Conservation (phyloP, 2,329 filamentous ascomycete species). For the Penicillium sp. region DNA sequence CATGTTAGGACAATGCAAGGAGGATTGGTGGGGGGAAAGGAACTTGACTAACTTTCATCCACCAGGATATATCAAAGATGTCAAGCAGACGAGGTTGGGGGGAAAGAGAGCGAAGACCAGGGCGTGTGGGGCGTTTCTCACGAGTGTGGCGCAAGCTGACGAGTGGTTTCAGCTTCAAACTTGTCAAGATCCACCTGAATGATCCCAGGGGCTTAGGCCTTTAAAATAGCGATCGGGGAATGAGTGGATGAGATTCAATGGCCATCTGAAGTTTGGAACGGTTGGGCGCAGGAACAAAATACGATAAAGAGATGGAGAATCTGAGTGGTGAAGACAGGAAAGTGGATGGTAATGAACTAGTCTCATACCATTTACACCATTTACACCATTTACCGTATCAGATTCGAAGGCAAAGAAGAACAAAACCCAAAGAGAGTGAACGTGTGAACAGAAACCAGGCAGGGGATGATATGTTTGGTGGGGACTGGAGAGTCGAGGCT, state of each 20-base stretch:
- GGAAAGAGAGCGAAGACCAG: constrained; percentile 22
- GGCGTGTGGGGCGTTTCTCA: constrained; percentile 38
- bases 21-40: constrained; percentile 1
- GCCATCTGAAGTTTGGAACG: constrained; percentile 17
- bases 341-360: not conserved
- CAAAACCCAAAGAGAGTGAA: not conserved
- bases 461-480: constrained; percentile 9
- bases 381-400: not conserved
- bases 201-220: constrained; percentile 17
- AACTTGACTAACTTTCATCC: constrained; percentile 23
- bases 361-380: not conserved
- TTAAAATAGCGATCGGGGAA: constrained; percentile 32
- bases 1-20: constrained; percentile 35
- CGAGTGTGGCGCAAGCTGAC: constrained; percentile 50
- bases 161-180: constrained; percentile 39
- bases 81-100: constrained; percentile 14
- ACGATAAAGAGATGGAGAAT: constrained; percentile 11
- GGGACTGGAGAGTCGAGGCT: constrained; percentile 25
- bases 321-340: not conserved
- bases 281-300: constrained; percentile 10
- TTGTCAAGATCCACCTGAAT: constrained; percentile 23
- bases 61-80: constrained; percentile 13
- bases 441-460: constrained; percentile 9
- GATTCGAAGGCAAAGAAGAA: not conserved
- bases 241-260: constrained; percentile 19